Base-by-base conservation (phyloP, 441 rosid species). In the Adansonia madagascariensis region DNA sequence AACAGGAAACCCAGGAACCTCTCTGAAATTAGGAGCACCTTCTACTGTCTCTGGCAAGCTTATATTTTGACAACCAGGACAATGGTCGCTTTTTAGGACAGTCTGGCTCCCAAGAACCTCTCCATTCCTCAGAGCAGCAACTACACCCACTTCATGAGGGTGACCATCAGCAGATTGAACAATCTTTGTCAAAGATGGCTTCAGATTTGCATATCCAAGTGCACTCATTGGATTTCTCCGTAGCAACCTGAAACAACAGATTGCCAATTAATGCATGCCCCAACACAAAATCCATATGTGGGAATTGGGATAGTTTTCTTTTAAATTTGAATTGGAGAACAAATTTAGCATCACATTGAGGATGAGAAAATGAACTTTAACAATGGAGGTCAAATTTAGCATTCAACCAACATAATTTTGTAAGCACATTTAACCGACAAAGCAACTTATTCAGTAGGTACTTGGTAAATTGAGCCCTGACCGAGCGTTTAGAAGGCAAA, bases 141-240 rank as follows among this genome's bases (percentile, higher is more conserved):
- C 98, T 1, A 89, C 91, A 75, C 94, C 91, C 97, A 94, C 89
- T 86, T 97, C 98, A 82, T 78, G 86, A 84, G 98, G 98, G 57
- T 97, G 97, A 78, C 97, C 97, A 77, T 92, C 97, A 60, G 93
- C 85, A 76, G 97, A 91, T 83, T 90, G 97, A 66, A 90, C 93
- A 75, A 91, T 86, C 87, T 90, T 93, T 92, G 81, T 85, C 76
- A 86, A 81, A 84, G 98, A 89, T 22, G 97, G 97, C 83, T 91
- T 92, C 78, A 76, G 74, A 86, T 82, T 84, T 14, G 91, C 87
- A 90, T 93, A 90, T 65, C 94, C 97, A 81, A 97, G 97, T 20
- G 99, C 98, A 84, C 99, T 98, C 99, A 94, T 94, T 64, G 99
- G 99, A 86, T 97, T 91, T 88, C 98, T 91, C 83, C 99, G 85